phyloP scores from a whole-genome alignment of 495 filamentous ascomycete genomes.

The Hypoxylon trugodes region DNA sequence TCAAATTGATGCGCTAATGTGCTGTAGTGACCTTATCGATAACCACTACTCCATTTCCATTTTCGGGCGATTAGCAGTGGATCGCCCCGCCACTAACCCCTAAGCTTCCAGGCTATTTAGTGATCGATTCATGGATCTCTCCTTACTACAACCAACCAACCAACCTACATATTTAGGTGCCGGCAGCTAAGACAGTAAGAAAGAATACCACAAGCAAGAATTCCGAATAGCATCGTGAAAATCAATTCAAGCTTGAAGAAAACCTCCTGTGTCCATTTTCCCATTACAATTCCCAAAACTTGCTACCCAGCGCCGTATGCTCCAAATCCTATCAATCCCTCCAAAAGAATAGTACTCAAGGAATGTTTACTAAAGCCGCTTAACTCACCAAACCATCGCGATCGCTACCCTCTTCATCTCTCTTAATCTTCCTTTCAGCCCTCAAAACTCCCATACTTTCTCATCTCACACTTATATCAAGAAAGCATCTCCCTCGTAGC shows the following conservation, averaged over 20 bases:
- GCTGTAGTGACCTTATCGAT: slow-evolving; percentile 15
- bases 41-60: not conserved
- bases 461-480: too few species aligned
- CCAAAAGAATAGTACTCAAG: not conserved
- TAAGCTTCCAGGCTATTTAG: too few species aligned
- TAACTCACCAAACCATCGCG: too few species aligned
- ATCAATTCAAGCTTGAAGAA: too few species aligned
- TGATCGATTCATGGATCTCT: too few species aligned
- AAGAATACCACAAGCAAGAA: not conserved
- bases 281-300: not conserved
- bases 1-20: slow-evolving; percentile 7
- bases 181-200: not conserved
- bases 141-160: too few species aligned
- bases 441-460: not conserved
- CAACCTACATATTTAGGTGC: too few species aligned
- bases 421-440: not conserved
- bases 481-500: too few species aligned
- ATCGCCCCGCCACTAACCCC: not conserved
- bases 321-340: not conserved
- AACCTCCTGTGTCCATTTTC: not conserved
- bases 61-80: not conserved
- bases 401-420: not conserved
- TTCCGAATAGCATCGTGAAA: too few species aligned
- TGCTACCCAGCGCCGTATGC: slow-evolving; percentile 1
- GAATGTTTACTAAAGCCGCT: too few species aligned